Percentiles rank a stretch among this genome's conserved stretches.
These are phyloP conservation scores for Schwanniomyces polymorphus DNA, from an alignment of 805 yeast genomes.

Conservation along the genomic window DNA sequence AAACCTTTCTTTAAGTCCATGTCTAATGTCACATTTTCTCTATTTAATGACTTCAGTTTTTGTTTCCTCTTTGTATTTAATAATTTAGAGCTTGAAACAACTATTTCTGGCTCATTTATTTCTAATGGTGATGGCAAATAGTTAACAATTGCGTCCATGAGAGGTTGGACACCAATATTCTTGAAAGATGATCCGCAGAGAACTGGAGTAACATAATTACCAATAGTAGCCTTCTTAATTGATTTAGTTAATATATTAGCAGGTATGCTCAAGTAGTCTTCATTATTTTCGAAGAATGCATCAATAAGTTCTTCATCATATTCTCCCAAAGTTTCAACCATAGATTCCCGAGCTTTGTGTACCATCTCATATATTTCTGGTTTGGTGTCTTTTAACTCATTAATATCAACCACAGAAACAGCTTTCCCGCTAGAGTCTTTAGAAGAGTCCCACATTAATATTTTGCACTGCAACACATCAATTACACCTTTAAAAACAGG, in stretches of 20 bases:
- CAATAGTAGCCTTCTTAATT: slow-evolving; percentile 62
- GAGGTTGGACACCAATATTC: slow-evolving; percentile 93
- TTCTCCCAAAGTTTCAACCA: slow-evolving; percentile 83
- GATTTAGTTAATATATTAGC: slow-evolving; percentile 53
- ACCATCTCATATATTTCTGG: slow-evolving; percentile 49
- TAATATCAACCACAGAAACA: slow-evolving; percentile 48
- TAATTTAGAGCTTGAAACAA: slow-evolving; percentile 14
- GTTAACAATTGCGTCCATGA: slow-evolving; percentile 76
- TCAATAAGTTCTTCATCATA: slow-evolving; percentile 77
- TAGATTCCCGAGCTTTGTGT: slow-evolving; percentile 61
- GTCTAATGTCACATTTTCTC: slow-evolving; percentile 25
- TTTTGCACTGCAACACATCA: slow-evolving; percentile 68
- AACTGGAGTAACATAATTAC: slow-evolving; percentile 66
- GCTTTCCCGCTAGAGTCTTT: slow-evolving; percentile 48
- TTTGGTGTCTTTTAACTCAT: slow-evolving; percentile 19
- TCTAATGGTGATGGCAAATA: slow-evolving; percentile 85
- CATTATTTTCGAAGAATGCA: slow-evolving; percentile 67
- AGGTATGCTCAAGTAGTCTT: slow-evolving; percentile 69
- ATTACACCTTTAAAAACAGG: slow-evolving; percentile 63
- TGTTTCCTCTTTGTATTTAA: slow-evolving; percentile 16
- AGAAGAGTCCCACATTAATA: slow-evolving; percentile 51
- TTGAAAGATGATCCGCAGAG: slow-evolving; percentile 90
- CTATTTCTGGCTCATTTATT: slow-evolving; percentile 54
- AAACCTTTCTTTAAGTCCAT: slow-evolving; percentile 48
- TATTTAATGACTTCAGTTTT: slow-evolving; percentile 5